These are phyloP conservation scores for Saccharum hybrid DNA, from an alignment of 202 grass and related monocot species.

Conservation along the genomic window DNA sequence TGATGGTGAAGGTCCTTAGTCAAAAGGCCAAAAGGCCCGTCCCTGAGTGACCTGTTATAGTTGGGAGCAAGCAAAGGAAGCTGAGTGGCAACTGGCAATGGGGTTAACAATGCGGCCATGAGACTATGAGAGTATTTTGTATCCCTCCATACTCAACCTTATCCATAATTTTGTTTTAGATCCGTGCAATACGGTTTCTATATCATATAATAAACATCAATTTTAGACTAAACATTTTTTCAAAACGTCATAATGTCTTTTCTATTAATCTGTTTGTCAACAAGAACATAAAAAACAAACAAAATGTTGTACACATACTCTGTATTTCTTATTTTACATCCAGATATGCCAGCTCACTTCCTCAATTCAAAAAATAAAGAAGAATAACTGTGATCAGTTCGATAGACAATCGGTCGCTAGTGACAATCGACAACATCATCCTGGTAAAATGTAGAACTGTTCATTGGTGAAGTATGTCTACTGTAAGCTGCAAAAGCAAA, in stretches of 20 bases:
- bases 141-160: no score
- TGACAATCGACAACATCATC: background rate
- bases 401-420: background rate
- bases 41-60: background rate
- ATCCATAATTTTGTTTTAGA: background rate
- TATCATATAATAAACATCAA: background rate
- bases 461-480: background rate
- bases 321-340: slow-evolving; percentile 24
- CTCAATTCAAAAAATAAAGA: background rate
- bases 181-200: background rate
- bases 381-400: background rate
- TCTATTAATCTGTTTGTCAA: background rate
- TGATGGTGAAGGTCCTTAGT: background rate
- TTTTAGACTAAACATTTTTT: background rate
- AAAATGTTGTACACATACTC: slow-evolving; percentile 4
- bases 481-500: background rate
- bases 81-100: background rate
- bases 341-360: background rate
- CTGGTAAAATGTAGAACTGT: background rate
- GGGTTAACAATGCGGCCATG: background rate
- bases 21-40: background rate
- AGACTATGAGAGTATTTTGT: no score
- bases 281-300: background rate
- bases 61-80: background rate
- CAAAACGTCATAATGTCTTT: background rate